Conservation (phyloP, 2,329 filamentous ascomycete species). For the Pleurostoma richardsiae region DNA sequence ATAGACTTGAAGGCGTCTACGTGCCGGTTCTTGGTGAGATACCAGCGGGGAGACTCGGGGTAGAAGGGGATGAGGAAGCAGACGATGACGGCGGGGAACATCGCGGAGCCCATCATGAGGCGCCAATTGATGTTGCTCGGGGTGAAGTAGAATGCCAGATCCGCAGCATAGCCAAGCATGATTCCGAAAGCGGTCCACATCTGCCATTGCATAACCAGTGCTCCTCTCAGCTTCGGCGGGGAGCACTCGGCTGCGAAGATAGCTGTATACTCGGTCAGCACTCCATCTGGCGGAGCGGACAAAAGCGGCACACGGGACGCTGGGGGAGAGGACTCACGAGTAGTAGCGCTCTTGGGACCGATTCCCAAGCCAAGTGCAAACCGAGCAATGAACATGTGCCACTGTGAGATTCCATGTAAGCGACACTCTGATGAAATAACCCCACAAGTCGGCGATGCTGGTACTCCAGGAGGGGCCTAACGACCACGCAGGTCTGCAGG, state of each 20-base stretch:
- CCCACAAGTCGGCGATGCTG: too few relatives aligned
- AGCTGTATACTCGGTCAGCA: slow-evolving; percentile 26
- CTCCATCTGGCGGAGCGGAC: neutral
- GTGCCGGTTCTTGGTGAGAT: slow-evolving; percentile 42
- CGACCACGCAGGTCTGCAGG: too few relatives aligned
- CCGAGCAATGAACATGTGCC: slow-evolving; percentile 66
- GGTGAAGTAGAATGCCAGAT: slow-evolving; percentile 56
- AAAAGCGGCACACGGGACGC: neutral
- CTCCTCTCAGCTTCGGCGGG: slow-evolving; percentile 59
- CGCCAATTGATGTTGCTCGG: slow-evolving; percentile 57
- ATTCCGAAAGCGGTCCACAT: slow-evolving; percentile 46
- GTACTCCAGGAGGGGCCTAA: too few relatives aligned
- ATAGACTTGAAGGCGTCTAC: slow-evolving; percentile 41
- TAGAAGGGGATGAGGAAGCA: slow-evolving; percentile 46
- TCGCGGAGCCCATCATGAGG: slow-evolving; percentile 63
- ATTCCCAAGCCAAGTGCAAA: slow-evolving; percentile 68
- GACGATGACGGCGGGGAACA: slow-evolving; percentile 55
- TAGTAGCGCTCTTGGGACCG: slow-evolving; percentile 65
- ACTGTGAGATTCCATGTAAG: slow-evolving; percentile 25
- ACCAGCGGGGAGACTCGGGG: slow-evolving; percentile 46
- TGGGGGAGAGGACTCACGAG: slow-evolving; percentile 22
- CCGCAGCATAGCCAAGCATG: slow-evolving; percentile 53
- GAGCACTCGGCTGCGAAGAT: slow-evolving; percentile 67
- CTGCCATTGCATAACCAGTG: slow-evolving; percentile 59
- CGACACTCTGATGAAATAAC: too few relatives aligned